Conservation (phyloP, 2,329 filamentous ascomycete species). For the Calonectria leucothoes region DNA sequence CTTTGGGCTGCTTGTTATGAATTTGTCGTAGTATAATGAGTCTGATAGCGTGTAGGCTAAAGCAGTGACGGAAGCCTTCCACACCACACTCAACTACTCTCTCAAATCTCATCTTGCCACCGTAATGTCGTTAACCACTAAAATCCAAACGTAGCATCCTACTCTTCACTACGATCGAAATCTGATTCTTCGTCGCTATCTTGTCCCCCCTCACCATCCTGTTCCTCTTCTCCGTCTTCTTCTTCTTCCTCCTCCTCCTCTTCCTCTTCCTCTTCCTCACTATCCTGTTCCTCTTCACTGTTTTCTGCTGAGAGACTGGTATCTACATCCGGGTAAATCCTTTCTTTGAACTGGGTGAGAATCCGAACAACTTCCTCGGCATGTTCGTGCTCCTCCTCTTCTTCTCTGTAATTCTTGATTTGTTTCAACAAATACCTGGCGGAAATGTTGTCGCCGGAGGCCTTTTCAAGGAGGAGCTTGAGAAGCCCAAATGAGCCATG, state of each 20-base stretch:
- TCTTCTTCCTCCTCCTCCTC: neutral
- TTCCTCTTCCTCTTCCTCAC: neutral
- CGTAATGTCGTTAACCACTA: constrained; percentile 25
- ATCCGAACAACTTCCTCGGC: neutral
- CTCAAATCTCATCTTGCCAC: neutral
- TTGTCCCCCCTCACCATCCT: neutral
- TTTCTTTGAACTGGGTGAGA: neutral
- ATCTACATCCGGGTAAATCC: neutral
- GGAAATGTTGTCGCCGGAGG: constrained; percentile 13
- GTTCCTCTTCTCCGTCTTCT: neutral
- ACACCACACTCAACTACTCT: neutral
- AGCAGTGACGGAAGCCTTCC: neutral
- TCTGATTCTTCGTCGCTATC: neutral
- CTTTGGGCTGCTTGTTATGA: neutral
- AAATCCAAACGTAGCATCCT: neutral
- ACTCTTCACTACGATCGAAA: neutral
- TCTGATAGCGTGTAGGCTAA: neutral
- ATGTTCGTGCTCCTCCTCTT: neutral
- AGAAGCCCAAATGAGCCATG: constrained; percentile 2
- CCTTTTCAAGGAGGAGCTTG: neutral
- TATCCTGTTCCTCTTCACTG: neutral
- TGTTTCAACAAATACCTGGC: neutral
- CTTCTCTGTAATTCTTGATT: neutral
- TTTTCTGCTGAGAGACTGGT: neutral
- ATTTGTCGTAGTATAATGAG: neutral